Evolutionary conservation across 225 moss, liverwort and hornwort genomes (phyloP), one percentile per base, ranked within the genome.

Genomic region (Marchantia polymorpha): DNA sequence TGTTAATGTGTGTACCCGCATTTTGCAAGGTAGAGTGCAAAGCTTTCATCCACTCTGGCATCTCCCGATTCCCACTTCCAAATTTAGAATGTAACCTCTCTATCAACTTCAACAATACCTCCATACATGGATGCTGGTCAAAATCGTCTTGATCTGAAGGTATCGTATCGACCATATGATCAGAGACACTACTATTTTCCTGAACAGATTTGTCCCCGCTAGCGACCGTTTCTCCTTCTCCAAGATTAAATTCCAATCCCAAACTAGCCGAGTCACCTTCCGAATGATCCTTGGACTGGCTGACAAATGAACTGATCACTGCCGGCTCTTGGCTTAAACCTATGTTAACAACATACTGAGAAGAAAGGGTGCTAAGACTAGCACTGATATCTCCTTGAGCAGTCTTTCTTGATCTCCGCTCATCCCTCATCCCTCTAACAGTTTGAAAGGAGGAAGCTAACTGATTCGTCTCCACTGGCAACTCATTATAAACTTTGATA

Each of bases 31-130:
- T 88, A 79, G 91, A 87, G 81, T 87, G 83, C 56, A 93, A 77
- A 75, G 90, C 92, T 81, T 89, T 89, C 91, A 96, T 93, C 96
- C 96, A 96, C 74, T 86, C 91, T 22, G 94, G 94, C 96, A 96
- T 94, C 77, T 92, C 87, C 16, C 69, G 82, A 54, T 70, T 84
- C 53, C 81, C 81, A 10, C 70, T 82, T 79, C 91, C 90, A 78
- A 96, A 96, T 64, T 86, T 90, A 12, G 65, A 69, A 64, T 94
- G 87, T 64, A 96, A 76, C 49, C 83, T 83, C 58, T 90, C 87
- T 81, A 94, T 89, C 76, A 93, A 64, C 54, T 85, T 91, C 74
- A 92, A 82, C 69, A 96, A 83, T 78, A 88, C 90, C 63, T 77
- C 72, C 96, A 96, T 94, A 85, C 91, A 94, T 27, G 94, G 92